Evolutionary conservation across 2,329 filamentous ascomycete species (phyloP).

Genomic region (Fusarium globosum): DNA sequence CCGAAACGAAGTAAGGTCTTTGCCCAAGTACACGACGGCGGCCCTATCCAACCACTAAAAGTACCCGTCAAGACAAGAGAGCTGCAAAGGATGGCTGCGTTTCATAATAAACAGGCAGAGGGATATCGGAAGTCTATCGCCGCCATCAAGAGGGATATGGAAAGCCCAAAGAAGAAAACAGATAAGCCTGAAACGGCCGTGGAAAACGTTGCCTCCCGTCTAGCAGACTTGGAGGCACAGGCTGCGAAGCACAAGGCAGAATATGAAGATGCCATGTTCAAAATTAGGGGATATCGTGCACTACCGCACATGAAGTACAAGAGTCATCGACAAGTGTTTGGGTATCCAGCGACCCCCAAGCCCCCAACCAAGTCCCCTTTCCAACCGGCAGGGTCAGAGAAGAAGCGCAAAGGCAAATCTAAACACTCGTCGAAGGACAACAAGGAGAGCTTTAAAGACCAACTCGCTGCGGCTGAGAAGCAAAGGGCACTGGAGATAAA

Average conservation of each 20-base stretch:
- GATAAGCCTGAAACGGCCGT: background rate
- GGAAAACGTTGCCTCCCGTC: conserved; percentile 13
- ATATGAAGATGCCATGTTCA: conserved; percentile 44
- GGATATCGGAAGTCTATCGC: conserved; percentile 43
- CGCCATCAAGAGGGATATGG: conserved; percentile 29
- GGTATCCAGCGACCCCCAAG: conserved; percentile 37
- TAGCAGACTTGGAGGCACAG: conserved; percentile 42
- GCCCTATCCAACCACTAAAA: conserved; percentile 20
- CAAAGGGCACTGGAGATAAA: conserved; percentile 7
- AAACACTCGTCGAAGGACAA: conserved; percentile 6
- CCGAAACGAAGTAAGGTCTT: conserved; percentile 44
- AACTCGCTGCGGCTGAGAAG: conserved; percentile 21
- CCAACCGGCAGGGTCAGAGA: background rate
- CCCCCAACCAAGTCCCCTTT: conserved; percentile 33
- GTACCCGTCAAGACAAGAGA: conserved; percentile 40
- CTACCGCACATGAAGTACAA: conserved; percentile 46
- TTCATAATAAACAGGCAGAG: conserved; percentile 48
- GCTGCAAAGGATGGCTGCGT: conserved; percentile 45
- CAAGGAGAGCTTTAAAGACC: conserved; percentile 15
- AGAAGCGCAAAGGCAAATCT: conserved; percentile 5
- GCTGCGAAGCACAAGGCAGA: conserved; percentile 42
- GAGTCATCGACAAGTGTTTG: conserved; percentile 46
- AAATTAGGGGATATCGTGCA: conserved; percentile 43
- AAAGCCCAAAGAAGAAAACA: background rate
- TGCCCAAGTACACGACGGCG: conserved; percentile 29